phyloP scores from a whole-genome alignment of 2,329 filamentous ascomycete genomes.

The Dryadomyces quercus-mongolicae region DNA sequence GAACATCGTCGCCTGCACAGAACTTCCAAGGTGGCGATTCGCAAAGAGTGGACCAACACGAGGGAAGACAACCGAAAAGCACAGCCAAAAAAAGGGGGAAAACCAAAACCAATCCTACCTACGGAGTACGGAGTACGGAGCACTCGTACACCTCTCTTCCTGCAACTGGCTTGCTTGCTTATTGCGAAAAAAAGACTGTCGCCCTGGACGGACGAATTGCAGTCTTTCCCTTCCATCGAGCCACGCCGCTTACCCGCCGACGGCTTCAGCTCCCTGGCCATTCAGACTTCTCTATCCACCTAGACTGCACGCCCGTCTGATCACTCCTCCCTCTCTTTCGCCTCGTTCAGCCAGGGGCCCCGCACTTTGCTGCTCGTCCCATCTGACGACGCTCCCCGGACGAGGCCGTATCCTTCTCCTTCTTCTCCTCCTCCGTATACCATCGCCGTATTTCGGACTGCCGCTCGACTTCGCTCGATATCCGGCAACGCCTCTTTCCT shows the following conservation, averaged over 20 bases:
- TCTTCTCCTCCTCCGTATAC: background rate
- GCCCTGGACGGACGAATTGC: background rate
- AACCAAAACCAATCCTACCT: background rate
- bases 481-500: background rate
- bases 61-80: background rate
- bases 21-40: background rate
- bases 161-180: background rate
- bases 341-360: background rate
- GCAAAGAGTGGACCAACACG: background rate
- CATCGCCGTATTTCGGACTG: no score
- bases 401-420: background rate
- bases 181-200: background rate
- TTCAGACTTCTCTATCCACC: background rate
- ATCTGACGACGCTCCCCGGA: no score
- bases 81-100: background rate
- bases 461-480: background rate
- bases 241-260: conserved; percentile 1
- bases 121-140: background rate
- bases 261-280: background rate
- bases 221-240: background rate
- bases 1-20: background rate
- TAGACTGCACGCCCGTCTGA: background rate
- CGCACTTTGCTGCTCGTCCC: background rate
- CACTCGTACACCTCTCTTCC: background rate
- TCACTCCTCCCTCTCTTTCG: no score